phyloP scores from a whole-genome alignment of 768 basidiomycete species.

The Agaricus blazei region DNA sequence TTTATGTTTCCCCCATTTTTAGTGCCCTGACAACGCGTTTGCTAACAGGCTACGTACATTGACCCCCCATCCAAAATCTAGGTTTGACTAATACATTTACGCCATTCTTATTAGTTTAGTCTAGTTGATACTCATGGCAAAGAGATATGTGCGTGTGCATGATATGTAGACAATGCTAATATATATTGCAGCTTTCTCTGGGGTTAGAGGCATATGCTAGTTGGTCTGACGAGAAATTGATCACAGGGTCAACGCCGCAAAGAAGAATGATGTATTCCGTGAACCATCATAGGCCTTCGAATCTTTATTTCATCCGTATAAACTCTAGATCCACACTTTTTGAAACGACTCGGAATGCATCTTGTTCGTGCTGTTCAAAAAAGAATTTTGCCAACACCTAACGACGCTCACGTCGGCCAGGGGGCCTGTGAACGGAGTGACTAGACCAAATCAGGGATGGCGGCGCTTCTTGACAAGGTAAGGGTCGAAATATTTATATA shows the following conservation, averaged over 20 bases:
- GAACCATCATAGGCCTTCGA: too few species aligned
- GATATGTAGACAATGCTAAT: background rate
- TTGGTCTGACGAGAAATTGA: too few species aligned
- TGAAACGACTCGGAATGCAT: background rate
- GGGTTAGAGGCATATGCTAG: background rate
- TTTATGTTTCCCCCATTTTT: background rate
- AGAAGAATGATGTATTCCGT: too few species aligned
- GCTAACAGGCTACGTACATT: conserved; percentile 46
- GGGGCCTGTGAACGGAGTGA: background rate
- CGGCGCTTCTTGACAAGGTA: background rate
- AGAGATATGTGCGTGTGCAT: background rate
- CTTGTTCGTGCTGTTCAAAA: background rate
- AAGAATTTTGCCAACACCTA: too few species aligned
- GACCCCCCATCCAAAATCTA: conserved; percentile 53
- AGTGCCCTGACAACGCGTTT: background rate
- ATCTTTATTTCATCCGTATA: too few species aligned
- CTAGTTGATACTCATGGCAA: background rate
- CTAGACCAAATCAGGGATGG: conserved; percentile 2
- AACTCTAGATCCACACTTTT: too few species aligned
- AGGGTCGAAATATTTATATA: background rate
- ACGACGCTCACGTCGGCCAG: too few species aligned
- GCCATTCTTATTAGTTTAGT: background rate
- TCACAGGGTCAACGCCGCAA: too few species aligned
- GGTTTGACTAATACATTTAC: conserved; percentile 28
- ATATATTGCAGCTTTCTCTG: background rate